A percentile compares a stretch with the other conserved stretches of the same genome.
Conservation (phyloP, 257 asterid species). For the Jaltomata sinuosa region DNA sequence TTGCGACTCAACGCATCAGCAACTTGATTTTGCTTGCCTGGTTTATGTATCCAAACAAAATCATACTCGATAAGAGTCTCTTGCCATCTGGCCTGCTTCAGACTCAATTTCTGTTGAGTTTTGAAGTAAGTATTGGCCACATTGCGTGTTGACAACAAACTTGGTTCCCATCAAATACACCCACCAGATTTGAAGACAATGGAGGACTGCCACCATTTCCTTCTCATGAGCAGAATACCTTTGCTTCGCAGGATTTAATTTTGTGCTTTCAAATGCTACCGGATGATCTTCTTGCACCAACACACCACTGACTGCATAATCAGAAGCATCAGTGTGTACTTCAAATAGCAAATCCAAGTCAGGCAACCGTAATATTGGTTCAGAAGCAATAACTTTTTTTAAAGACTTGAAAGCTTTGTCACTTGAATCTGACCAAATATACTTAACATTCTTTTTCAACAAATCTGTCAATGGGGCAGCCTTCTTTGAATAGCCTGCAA, state of each 20-base stretch:
- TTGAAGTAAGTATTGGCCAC: too few species aligned
- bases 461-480: too few species aligned
- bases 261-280: neutral
- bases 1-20: neutral
- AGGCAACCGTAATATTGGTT: neutral
- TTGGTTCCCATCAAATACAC: too few species aligned
- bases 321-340: neutral
- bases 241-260: neutral
- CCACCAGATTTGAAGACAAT: neutral
- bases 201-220: neutral
- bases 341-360: neutral
- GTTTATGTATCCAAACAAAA: neutral
- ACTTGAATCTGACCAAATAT: too few species aligned
- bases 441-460: too few species aligned
- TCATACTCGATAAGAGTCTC: neutral
- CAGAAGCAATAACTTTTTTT: neutral
- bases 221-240: neutral
- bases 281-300: neutral
- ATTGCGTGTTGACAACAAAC: too few species aligned
- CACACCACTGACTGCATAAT: neutral
- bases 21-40: neutral
- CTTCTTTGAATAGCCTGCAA: too few species aligned
- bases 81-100: neutral
- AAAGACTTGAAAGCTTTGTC: too few species aligned
- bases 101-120: neutral